These are phyloP conservation scores for Penicillium coffeae DNA, from an alignment of 495 filamentous ascomycete genomes.

Conservation along the genomic window DNA sequence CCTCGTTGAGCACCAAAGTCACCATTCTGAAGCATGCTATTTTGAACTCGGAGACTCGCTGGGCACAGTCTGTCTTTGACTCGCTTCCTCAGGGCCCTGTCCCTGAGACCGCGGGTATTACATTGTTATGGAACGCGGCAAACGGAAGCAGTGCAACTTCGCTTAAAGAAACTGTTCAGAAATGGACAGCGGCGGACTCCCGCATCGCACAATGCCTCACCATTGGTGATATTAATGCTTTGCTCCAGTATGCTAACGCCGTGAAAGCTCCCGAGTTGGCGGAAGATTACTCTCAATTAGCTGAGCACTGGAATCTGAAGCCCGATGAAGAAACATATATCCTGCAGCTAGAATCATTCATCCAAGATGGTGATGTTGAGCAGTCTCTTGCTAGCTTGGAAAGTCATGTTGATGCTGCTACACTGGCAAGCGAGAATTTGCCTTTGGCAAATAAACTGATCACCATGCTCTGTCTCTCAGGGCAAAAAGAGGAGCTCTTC, in stretches of 20 bases:
- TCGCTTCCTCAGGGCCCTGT: conserved; percentile 48
- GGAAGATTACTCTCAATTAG: conserved; percentile 65
- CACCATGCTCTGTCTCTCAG: conserved; percentile 58
- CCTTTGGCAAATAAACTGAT: conserved; percentile 72
- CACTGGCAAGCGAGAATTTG: conserved; percentile 53
- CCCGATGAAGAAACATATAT: conserved; percentile 64
- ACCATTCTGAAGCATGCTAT: conserved; percentile 54
- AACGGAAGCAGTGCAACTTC: conserved; percentile 66
- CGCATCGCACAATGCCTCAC: conserved; percentile 45
- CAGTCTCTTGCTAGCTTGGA: conserved; percentile 62
- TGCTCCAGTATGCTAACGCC: conserved; percentile 72
- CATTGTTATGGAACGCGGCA: conserved; percentile 72
- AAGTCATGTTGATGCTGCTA: conserved; percentile 51
- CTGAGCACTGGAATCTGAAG: conserved; percentile 55
- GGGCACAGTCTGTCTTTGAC: conserved; percentile 60
- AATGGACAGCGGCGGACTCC: conserved; percentile 37
- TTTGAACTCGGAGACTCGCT: conserved; percentile 55
- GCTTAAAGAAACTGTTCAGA: conserved; percentile 62
- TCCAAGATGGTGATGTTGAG: conserved; percentile 64
- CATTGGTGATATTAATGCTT: conserved; percentile 66
- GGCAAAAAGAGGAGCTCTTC: conserved; percentile 51
- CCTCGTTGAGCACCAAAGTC: conserved; percentile 43
- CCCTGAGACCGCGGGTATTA: conserved; percentile 60
- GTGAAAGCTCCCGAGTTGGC: conserved; percentile 65
- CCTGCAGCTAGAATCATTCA: conserved; percentile 69